Base-by-base conservation (phyloP, 2,329 filamentous ascomycete genomes). In the Phialocephala subalpina region DNA sequence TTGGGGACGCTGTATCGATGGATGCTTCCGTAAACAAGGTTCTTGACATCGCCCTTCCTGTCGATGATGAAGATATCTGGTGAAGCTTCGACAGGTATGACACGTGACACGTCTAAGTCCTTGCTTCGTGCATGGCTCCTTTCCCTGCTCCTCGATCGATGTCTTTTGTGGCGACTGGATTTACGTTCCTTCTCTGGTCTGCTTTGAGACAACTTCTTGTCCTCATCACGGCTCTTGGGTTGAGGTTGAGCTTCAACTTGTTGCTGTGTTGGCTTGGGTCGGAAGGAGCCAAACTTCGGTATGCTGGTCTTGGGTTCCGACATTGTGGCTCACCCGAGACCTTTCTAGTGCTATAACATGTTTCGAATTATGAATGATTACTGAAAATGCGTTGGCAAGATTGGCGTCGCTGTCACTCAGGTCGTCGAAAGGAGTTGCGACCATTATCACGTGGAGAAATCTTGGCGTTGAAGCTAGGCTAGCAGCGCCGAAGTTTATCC, bases 221-320 rank as follows among this genome's bases (percentile, higher is more conserved):
- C 14, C 38, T 59, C 63, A 64, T 49, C 27, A 59, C 58, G 20
- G 12, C 29, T 42, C 35, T 63, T 67, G 4, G 29, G 16, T 63
- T 67, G 4, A 25, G 16, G 29, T 47, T 60, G 60, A 7, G 33
- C 33, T 25, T 64, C 60, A 62, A 35, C 53, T 36, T 72, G 35
- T 22, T 65, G 70, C 56, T 66, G 27, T 6, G n/a, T 33, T 14
- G 73, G 62, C 67, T 83, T 85, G 67, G 85, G 86, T 70, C 86
- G 90, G 81, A 94, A 95, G 69, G 92, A 94, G 22, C 87, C 83
- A 74, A 95, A 94, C 72, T 89, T 93, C 11, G 92, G 92, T 25
- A 91, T 82, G 47, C 75, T 69, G 66, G 78, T 47, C 40, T 66
- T 72, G 38, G 70, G 57, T 45, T 73, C 71, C 33, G 74, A 68